Percentiles rank a stretch among this genome's conserved stretches.
These are phyloP conservation scores for Ascochyta fabae DNA, from an alignment of 2,329 filamentous ascomycete species.

Conservation along the genomic window DNA sequence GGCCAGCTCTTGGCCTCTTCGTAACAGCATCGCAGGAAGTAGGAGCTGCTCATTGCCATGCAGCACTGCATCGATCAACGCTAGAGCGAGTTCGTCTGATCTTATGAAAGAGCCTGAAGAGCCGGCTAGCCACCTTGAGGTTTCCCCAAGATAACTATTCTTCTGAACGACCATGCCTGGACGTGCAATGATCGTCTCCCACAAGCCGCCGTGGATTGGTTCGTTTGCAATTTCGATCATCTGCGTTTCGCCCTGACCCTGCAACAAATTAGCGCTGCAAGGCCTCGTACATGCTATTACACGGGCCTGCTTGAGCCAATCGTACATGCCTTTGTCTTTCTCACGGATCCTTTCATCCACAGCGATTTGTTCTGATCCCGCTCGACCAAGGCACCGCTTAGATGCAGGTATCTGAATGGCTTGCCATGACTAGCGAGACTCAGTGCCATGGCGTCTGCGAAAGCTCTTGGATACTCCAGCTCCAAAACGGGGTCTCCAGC, in stretches of 20 bases:
- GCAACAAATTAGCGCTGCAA: not conserved
- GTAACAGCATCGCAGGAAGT: constrained; percentile 12
- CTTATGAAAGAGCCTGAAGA: constrained; percentile 23
- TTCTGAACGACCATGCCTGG: constrained; percentile 20
- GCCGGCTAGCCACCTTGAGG: constrained; percentile 18
- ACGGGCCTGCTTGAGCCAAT: not conserved
- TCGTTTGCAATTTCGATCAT: constrained; percentile 23
- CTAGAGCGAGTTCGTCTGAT: constrained; percentile 27
- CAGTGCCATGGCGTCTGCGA: constrained; percentile 19
- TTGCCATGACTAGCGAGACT: constrained; percentile 14
- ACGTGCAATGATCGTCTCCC: constrained; percentile 25
- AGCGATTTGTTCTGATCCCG: constrained; percentile 18
- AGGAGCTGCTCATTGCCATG: constrained; percentile 21
- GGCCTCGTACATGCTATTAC: not conserved
- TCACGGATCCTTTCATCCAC: constrained; percentile 20
- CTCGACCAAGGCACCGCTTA: constrained; percentile 19
- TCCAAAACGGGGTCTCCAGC: constrained; percentile 20
- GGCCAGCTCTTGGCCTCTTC: constrained; percentile 14
- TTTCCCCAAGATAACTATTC: constrained; percentile 14
- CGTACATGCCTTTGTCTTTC: constrained; percentile 20
- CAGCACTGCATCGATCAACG: constrained; percentile 19
- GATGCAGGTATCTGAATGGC: constrained; percentile 23
- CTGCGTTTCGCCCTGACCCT: constrained; percentile 21
- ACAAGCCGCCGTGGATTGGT: constrained; percentile 7
- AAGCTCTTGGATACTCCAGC: constrained; percentile 21